A percentile compares a stretch with the other conserved stretches of the same genome.
phyloP scores from a whole-genome alignment of 2,329 filamentous ascomycete species.

The Byssochlamys sp. region DNA sequence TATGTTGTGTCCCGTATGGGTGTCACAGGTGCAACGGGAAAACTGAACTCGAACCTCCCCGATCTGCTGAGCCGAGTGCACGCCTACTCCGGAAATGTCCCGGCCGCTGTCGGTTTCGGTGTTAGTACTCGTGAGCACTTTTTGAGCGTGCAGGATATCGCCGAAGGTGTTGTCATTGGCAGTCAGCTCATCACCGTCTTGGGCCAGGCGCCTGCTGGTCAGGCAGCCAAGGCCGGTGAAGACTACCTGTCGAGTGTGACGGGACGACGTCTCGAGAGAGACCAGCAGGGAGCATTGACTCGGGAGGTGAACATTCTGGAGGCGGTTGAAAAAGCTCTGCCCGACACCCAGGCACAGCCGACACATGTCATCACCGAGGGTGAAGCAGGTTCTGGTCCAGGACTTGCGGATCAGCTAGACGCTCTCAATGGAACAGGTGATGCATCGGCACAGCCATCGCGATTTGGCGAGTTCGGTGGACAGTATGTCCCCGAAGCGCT shows the following conservation, averaged over 20 bases:
- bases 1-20: conserved; percentile 97
- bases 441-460: conserved; percentile 58
- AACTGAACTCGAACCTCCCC: conserved; percentile 70
- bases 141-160: conserved; percentile 67
- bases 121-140: conserved; percentile 95
- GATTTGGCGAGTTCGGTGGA: conserved; percentile 91
- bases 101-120: conserved; percentile 87
- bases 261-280: conserved; percentile 43
- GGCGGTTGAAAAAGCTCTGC: conserved; percentile 52
- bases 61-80: conserved; percentile 77
- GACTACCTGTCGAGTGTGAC: conserved; percentile 74
- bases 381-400: conserved; percentile 48
- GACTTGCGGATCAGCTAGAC: conserved; percentile 73
- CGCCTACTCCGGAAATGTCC: conserved; percentile 80
- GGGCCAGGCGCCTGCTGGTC: conserved; percentile 55
- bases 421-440: conserved; percentile 60
- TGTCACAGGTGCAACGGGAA: conserved; percentile 81
- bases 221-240: conserved; percentile 63
- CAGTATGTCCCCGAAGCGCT: conserved; percentile 96
- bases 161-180: conserved; percentile 92
- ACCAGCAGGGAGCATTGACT: conserved; percentile 40
- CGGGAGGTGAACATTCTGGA: conserved; percentile 63
- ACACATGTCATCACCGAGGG: conserved; percentile 57
- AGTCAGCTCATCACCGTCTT: conserved; percentile 86
- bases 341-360: conserved; percentile 40